Evolutionary conservation across 805 yeast species (phyloP).

Genomic region (Lipomyces kockii): DNA sequence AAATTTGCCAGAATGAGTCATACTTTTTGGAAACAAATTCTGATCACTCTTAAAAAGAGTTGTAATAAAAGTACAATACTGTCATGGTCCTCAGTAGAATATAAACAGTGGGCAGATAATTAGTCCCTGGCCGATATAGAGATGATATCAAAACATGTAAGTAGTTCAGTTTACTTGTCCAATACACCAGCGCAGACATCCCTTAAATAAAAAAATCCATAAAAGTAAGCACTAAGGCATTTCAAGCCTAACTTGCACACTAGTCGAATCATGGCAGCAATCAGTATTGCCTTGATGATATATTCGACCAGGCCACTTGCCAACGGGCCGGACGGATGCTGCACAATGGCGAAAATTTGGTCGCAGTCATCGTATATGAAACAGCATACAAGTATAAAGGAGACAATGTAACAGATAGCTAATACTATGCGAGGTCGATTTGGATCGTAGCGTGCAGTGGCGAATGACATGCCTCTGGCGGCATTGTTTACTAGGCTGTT

Average conservation of each 20-base stretch:
- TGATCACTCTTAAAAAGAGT: not conserved
- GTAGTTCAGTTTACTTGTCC: not conserved
- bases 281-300: constrained; percentile 1
- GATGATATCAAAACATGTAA: not conserved
- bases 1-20: no score
- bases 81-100: not conserved
- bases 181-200: not conserved
- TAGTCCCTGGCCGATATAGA: not conserved
- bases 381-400: not conserved
- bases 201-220: constrained; percentile 1
- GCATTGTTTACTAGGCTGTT: not conserved
- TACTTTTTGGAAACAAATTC: no score
- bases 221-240: not conserved
- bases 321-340: not conserved
- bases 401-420: not conserved
- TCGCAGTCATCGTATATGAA: not conserved
- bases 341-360: not conserved
- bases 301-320: not conserved
- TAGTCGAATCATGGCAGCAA: not conserved
- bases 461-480: not conserved
- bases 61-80: not conserved
- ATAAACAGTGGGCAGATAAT: not conserved
- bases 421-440: not conserved
- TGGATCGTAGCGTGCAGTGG: not conserved
- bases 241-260: not conserved